Evolutionary conservation across 1,139 yeast genomes (phyloP), one percentile per base, ranked within the genome.

Genomic region (Magnusiomyces ingens): DNA sequence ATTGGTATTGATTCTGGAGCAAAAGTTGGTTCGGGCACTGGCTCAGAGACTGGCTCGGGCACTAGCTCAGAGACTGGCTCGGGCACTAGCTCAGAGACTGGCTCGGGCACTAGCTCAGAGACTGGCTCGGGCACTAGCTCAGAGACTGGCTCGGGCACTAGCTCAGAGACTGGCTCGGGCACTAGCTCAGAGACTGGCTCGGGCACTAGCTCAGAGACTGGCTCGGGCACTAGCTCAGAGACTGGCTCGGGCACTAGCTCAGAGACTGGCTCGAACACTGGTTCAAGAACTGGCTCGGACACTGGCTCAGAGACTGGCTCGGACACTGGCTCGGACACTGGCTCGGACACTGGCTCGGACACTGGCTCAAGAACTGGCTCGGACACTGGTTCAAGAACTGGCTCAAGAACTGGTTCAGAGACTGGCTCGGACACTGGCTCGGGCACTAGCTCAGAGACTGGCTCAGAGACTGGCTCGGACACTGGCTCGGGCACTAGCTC

Each of bases 1-100:
- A 12, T 12, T 32, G 36, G 36, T 32, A 8, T 12, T 8, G 36
- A 32, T 8, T 8, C 36, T 32, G 36, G 36, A 6, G 8, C 19
- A 40, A 13, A 17, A 15, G 13, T 13, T 17, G 43, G 43, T 15
- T 15, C 43, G 13, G 43, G 18, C 6, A 13, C 43, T 17, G 13
- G 43, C 21, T 40, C 43, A 40, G 21, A 40, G 10, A 40, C 53
- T 15, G 49, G 48, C 8, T 47, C 50, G 2, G 43, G 42, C 2
- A 19, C 38, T 15, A 43, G 19, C 40, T 50, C 52, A 15, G 36
- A 18, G 22, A 3, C 38, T 21, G 38, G 11, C 8, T 32, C 49
- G 13, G 41, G 22, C 38, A 13, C 42, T n/a, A 45, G n/a, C 8
- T 41, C 40, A 8, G 35, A 18, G 2, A 8, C 52, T 21, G 49